Percentiles rank a stretch among this genome's conserved stretches.
Evolutionary conservation across 2,329 filamentous ascomycete genomes (phyloP).

Genomic region (Fusarium acutatum): DNA sequence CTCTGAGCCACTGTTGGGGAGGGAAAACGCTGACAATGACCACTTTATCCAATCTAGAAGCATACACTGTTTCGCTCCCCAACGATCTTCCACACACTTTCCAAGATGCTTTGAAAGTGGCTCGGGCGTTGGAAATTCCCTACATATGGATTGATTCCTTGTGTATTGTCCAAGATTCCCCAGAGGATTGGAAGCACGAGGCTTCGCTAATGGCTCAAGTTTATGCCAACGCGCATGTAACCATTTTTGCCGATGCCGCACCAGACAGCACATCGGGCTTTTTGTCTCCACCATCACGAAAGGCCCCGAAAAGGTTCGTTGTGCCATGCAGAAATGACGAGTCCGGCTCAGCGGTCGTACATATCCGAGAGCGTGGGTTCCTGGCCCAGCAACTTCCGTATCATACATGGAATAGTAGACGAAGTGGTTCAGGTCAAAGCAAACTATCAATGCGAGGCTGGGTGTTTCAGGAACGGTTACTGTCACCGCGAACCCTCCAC

Average conservation of each 20-base stretch:
- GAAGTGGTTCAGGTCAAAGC: background rate
- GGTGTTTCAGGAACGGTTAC: background rate
- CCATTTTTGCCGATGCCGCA: constrained; percentile 5
- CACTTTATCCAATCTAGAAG: background rate
- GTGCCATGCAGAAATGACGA: background rate
- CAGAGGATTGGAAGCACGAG: background rate
- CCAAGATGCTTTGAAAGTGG: background rate
- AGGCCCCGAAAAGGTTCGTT: background rate
- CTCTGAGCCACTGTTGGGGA: constrained; percentile 11
- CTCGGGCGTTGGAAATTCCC: background rate
- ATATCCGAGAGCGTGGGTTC: background rate
- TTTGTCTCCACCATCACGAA: background rate
- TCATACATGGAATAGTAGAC: background rate
- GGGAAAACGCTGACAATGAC: constrained; percentile 2
- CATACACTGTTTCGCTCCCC: background rate
- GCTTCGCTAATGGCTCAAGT: constrained; percentile 8
- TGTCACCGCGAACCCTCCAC: background rate
- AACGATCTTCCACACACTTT: background rate
- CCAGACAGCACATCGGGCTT: background rate
- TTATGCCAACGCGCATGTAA: constrained; percentile 7
- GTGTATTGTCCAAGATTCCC: constrained; percentile 14
- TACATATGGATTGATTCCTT: constrained; percentile 18
- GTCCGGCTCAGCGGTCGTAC: background rate
- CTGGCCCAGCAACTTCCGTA: background rate
- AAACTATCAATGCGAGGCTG: background rate